Evolutionary conservation across 805 yeast genomes (phyloP), one percentile per base, ranked within the genome.

Genomic region (Lipomyces oligophaga): DNA sequence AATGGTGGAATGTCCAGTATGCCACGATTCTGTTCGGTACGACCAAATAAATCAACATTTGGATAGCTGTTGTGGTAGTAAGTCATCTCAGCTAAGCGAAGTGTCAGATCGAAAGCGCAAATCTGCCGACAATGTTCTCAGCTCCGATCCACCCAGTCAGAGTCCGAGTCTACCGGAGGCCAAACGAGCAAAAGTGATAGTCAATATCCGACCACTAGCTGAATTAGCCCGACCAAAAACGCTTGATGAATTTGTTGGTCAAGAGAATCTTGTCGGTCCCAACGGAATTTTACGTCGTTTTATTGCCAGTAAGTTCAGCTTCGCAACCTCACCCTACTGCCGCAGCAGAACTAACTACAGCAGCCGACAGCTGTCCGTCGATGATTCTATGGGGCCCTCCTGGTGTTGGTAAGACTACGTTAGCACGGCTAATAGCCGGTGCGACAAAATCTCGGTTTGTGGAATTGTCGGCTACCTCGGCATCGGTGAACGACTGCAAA

Each of bases 361-460:
- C 36, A 18, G 44, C 38, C 4, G 68, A 62, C 21, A 38, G 49
- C 6, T 55, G 67, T 5, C 97, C 97, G 1, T 87, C 96, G 0
- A 74, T 93, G 79, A 79, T 93, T 1, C 67, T 93, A 4, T 84
- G 93, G 85, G 99, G 99, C 0, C 95, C 95, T 0, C 95, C 97
- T 1, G 98, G 98, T 0, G 89, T 87, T 2, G 93, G 72, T 0
- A 93, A 93, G 62, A 93, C 98, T 0, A 83, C 96, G 0, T 62
- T 93, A 22, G 93, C 95, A 0, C 64, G 83, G 33, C 74, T 82
- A 28, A 66, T 84, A n/a, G 81, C 88, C 0, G 60, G 67, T 13
- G 67, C 71, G n/a, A 67, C 78, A 1, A 69, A 71, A 35, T 70
- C 79, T 37, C 70, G 80, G 36, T 80, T 87, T 61, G 73, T 85